Percentiles rank a stretch among this genome's conserved stretches.
phyloP scores from a whole-genome alignment of 2,329 filamentous ascomycete species.

The Sclerotinia minor region DNA sequence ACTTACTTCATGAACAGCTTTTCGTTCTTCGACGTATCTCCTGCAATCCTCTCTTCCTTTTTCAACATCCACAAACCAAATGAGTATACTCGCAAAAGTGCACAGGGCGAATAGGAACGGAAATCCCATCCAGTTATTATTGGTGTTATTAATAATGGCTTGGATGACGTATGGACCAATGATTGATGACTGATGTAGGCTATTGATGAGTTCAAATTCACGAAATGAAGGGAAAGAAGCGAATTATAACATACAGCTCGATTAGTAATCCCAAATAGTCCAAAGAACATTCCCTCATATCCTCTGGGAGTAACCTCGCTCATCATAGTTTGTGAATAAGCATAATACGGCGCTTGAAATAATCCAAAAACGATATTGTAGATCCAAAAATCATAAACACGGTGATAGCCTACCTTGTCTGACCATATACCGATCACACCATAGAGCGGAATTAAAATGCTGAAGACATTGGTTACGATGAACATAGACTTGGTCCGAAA shows the following conservation, averaged over 20 bases:
- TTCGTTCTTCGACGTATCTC: constrained; percentile 43
- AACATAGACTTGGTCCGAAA: constrained; percentile 47
- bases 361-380: constrained; percentile 47
- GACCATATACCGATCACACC: constrained; percentile 47
- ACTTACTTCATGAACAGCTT: constrained; percentile 30
- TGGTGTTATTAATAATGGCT: constrained; percentile 46
- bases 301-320: constrained; percentile 47
- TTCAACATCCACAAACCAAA: constrained; percentile 46
- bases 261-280: constrained; percentile 48
- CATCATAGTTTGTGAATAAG: constrained; percentile 49
- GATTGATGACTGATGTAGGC: constrained; percentile 43
- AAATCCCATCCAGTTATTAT: constrained; percentile 48
- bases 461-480: constrained; percentile 46
- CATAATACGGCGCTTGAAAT: constrained; percentile 48
- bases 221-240: background rate
- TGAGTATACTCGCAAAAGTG: constrained; percentile 43
- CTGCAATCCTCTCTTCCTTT: constrained; percentile 45
- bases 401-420: constrained; percentile 44
- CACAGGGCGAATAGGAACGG: constrained; percentile 47
- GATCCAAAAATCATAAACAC: constrained; percentile 45
- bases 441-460: constrained; percentile 46
- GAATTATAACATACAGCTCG: constrained; percentile 42
- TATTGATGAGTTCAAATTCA: background rate
- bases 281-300: constrained; percentile 49
- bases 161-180: constrained; percentile 48